Conservation (phyloP, 768 basidiomycete genomes). For the Termitomyces bulborhizus region DNA sequence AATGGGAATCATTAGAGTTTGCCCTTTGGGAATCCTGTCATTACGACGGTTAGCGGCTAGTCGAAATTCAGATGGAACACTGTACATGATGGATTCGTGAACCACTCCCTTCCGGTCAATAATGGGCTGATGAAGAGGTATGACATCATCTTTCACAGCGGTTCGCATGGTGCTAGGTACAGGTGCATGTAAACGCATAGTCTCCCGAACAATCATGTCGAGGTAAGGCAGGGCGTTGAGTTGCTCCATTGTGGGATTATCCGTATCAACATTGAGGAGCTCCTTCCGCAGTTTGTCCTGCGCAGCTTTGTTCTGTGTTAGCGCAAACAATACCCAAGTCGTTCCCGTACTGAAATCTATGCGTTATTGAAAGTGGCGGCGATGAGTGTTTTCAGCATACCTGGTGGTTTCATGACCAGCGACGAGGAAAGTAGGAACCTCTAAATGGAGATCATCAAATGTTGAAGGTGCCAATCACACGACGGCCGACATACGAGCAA, state of each 20-base stretch:
- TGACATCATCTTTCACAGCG: slow-evolving; percentile 43
- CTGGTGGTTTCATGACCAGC: slow-evolving; percentile 44
- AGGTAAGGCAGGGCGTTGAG: slow-evolving; percentile 62
- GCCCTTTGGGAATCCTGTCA: slow-evolving; percentile 34
- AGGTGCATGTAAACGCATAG: slow-evolving; percentile 49
- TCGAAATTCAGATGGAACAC: neutral
- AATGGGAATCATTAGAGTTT: slow-evolving; percentile 44
- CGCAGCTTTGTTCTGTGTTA: slow-evolving; percentile 39
- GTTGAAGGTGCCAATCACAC: neutral
- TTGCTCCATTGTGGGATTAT: slow-evolving; percentile 64
- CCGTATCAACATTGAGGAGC: slow-evolving; percentile 40
- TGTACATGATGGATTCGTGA: slow-evolving; percentile 33
- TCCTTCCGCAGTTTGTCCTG: slow-evolving; percentile 58
- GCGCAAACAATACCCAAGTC: slow-evolving; percentile 54
- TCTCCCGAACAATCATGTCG: slow-evolving; percentile 60
- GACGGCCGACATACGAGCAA: slow-evolving; percentile 7
- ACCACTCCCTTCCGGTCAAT: slow-evolving; percentile 34
- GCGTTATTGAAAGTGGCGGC: neutral
- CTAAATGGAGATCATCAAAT: slow-evolving; percentile 16
- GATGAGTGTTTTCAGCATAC: slow-evolving; percentile 11
- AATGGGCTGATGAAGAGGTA: slow-evolving; percentile 43
- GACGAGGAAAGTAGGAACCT: slow-evolving; percentile 42
- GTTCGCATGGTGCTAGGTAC: slow-evolving; percentile 35
- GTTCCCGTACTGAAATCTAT: slow-evolving; percentile 29
- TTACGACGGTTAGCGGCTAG: neutral